Percentiles rank a stretch among this genome's conserved stretches.
phyloP scores from a whole-genome alignment of 228 moss, liverwort and hornwort species.

The Sphagnum magellanicum region DNA sequence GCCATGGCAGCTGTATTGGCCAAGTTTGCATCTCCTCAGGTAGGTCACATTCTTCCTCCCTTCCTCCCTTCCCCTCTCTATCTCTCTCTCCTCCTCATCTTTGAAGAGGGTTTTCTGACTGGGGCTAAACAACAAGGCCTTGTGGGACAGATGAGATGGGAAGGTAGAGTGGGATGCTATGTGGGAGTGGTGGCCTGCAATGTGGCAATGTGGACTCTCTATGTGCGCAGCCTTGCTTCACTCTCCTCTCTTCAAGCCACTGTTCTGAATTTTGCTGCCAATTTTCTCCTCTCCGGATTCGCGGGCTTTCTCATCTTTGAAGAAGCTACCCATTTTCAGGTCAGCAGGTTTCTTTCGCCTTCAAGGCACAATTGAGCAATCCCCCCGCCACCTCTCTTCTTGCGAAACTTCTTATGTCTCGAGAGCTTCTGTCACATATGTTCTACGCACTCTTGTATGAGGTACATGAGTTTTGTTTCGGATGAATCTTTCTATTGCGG shows the following conservation, averaged over 20 bases:
- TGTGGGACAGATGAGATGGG: constrained; percentile 41
- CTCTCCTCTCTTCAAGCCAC: constrained; percentile 84
- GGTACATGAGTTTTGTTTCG: not conserved
- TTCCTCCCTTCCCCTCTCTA: not conserved
- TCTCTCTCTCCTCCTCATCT: not conserved
- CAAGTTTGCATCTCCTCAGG: constrained; percentile 62
- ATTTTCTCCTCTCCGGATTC: constrained; percentile 74
- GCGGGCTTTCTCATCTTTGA: constrained; percentile 65
- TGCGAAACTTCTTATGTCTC: not conserved
- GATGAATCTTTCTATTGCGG: not conserved
- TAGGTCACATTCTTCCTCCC: constrained; percentile 2
- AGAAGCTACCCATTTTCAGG: constrained; percentile 41
- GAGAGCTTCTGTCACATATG: not conserved
- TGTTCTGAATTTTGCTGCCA: constrained; percentile 75
- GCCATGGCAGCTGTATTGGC: constrained; percentile 72
- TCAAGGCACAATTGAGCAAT: not conserved
- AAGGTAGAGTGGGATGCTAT: constrained; percentile 55
- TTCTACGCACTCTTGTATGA: not conserved
- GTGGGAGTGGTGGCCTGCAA: constrained; percentile 64
- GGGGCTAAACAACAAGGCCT: not conserved
- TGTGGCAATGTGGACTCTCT: constrained; percentile 87
- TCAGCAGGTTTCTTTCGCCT: constrained; percentile 1
- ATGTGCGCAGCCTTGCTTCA: constrained; percentile 61
- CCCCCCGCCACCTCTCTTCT: not conserved
- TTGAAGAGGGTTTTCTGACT: not conserved